Evolutionary conservation across 225 moss, liverwort and hornwort species (phyloP), one percentile per base, ranked within the genome.

Genomic region (Takakia lepidozioides): DNA sequence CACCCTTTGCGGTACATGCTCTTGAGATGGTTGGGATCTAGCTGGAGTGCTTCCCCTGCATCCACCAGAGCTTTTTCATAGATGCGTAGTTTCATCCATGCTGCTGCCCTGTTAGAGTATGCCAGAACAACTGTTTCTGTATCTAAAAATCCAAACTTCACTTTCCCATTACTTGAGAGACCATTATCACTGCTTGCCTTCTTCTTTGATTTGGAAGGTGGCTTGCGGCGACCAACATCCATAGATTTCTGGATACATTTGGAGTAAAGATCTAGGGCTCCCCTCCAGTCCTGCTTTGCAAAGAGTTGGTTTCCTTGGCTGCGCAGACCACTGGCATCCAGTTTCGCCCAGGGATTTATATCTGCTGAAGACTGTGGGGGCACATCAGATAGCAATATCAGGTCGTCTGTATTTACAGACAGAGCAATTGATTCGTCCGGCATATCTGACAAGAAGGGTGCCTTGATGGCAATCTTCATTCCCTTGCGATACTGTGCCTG

Each of bases 71-170:
- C 80, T 45, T 60, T 74, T 38, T 81, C 74, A 46, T 60, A 87
- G 39, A 75, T 58, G 10, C 53, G 61, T 5, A 79, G 59, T 49
- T 73, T 81, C 63, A 87, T 71, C 77, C 81, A 82, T 1, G 79
- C 82, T 15, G 87, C 84, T 1, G 91, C 75, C 25, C 87, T 61
- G 46, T 87, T 92, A 25, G 91, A 87, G 53, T 75, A 92, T 2
- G 87, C 84, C 37, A 89, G 72, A 70, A 82, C 70, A 10, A 90
- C 60, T 8, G 76, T 90, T 38, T 78, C 83, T 2, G 63, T 61
- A 44, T 75, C 75, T 1, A 53, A 21, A 21, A 55, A 65, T 4
- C 58, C 70, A 46, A 59, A 19, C 43, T 37, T 62, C 41, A 40
- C 58, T 15, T 54, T 16, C 7, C 18, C 42, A 2, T 16, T 15